Conservation (phyloP, 345 rosid genomes). For the Geranium rotundifolium region DNA sequence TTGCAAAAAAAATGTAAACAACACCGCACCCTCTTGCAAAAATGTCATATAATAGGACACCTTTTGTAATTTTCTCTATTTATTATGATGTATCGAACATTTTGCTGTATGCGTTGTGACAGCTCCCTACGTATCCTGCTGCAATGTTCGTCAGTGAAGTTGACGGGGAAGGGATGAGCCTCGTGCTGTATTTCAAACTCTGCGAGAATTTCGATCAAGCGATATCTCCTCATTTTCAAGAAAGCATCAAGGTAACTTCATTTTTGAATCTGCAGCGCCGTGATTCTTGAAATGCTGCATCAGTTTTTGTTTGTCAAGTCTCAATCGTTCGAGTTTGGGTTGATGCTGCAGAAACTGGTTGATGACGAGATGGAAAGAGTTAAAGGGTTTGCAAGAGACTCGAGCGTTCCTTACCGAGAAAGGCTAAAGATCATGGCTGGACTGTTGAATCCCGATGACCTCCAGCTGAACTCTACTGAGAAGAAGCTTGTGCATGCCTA, state of each 20-base stretch:
- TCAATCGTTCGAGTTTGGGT: background rate
- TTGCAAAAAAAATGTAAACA: too few species aligned
- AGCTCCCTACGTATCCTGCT: slow-evolving; percentile 93
- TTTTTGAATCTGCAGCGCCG: background rate
- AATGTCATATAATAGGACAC: too few species aligned
- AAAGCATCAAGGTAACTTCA: slow-evolving; percentile 49
- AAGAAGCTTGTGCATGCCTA: slow-evolving; percentile 71
- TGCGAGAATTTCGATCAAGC: slow-evolving; percentile 50
- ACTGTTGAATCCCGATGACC: slow-evolving; percentile 76
- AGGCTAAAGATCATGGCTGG: slow-evolving; percentile 83
- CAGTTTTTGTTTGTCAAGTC: background rate
- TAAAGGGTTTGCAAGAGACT: slow-evolving; percentile 78
- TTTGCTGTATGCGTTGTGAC: slow-evolving; percentile 12
- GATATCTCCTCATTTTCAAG: slow-evolving; percentile 55
- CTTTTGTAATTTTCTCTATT: background rate
- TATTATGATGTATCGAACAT: slow-evolving; percentile 3
- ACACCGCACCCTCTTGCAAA: too few species aligned
- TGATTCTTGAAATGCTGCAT: background rate
- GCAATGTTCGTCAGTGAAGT: slow-evolving; percentile 79
- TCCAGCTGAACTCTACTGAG: slow-evolving; percentile 63
- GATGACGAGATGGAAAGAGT: slow-evolving; percentile 82
- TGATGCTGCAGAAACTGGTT: slow-evolving; percentile 46
- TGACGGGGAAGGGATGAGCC: slow-evolving; percentile 95
- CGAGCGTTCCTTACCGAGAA: slow-evolving; percentile 63
- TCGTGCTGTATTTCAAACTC: slow-evolving; percentile 67